Evolutionary conservation across 2,329 filamentous ascomycete genomes (phyloP).

Genomic region (Berkeleyomyces basicola): DNA sequence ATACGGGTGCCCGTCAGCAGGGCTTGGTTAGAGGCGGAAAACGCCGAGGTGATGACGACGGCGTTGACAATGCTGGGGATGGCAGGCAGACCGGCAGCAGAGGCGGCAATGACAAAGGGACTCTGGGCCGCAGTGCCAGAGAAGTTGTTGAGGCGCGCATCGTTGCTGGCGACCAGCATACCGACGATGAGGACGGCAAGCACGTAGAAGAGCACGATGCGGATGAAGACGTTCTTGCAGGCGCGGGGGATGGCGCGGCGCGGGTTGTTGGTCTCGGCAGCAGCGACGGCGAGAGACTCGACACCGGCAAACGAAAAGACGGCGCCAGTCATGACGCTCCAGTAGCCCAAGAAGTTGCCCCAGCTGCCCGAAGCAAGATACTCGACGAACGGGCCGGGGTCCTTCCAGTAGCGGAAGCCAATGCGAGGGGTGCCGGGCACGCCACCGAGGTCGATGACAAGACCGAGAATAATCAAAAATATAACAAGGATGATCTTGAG

Average conservation of each 20-base stretch:
- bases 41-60: constrained; percentile 49
- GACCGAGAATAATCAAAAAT: constrained; percentile 42
- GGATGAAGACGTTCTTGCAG: constrained; percentile 40
- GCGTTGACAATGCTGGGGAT: constrained; percentile 62
- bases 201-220: constrained; percentile 44
- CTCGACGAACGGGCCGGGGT: constrained; percentile 51
- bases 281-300: constrained; percentile 44
- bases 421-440: constrained; percentile 39
- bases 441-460: constrained; percentile 47
- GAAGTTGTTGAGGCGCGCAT: constrained; percentile 20
- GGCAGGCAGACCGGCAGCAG: constrained; percentile 47
- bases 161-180: constrained; percentile 43
- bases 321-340: constrained; percentile 43
- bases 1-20: constrained; percentile 43
- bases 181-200: constrained; percentile 56
- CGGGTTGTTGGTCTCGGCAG: constrained; percentile 41
- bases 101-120: constrained; percentile 58
- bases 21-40: constrained; percentile 42
- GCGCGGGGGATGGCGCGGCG: constrained; percentile 35
- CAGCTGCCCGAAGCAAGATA: constrained; percentile 41
- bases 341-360: constrained; percentile 51
- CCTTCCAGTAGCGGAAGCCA: constrained; percentile 53
- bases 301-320: constrained; percentile 55
- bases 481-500: constrained; percentile 45
- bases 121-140: constrained; percentile 31